Conservation (phyloP, 164 flowering plant genomes). For the Tetracentron sinense region DNA sequence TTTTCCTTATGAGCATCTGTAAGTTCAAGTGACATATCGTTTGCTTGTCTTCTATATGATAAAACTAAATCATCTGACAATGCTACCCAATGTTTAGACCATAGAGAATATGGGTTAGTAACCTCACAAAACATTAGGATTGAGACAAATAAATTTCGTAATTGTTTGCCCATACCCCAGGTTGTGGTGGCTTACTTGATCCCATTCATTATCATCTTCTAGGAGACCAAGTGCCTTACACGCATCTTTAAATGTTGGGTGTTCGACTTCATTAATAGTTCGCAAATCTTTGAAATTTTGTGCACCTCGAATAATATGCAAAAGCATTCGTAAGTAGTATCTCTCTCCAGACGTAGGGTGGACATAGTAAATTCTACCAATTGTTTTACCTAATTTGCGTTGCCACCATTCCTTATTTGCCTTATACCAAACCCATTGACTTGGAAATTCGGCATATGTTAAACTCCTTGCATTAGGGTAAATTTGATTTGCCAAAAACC, state of each 20-base stretch:
- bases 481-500: not conserved
- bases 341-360: not conserved
- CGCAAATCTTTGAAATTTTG: not conserved
- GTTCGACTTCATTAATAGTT: not conserved
- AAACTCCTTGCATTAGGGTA: not conserved
- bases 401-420: not conserved
- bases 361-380: slow-evolving; percentile 7
- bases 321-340: slow-evolving; percentile 5
- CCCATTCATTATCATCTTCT: slow-evolving; percentile 13
- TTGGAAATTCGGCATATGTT: not conserved
- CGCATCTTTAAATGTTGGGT: slow-evolving; percentile 7
- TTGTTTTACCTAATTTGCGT: not conserved
- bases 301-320: not conserved
- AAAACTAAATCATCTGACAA: not conserved
- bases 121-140: not conserved
- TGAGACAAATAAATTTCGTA: not conserved
- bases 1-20: not conserved
- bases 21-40: not conserved
- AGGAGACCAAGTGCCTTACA: slow-evolving; percentile 12
- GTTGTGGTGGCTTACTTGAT: not conserved
- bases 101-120: not conserved
- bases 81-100: not conserved
- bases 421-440: slow-evolving; percentile 4
- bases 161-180: not conserved
- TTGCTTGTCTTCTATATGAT: not conserved